Evolutionary conservation across 2,329 filamentous ascomycete species (phyloP).

Genomic region (Paramyrothecium roridum): DNA sequence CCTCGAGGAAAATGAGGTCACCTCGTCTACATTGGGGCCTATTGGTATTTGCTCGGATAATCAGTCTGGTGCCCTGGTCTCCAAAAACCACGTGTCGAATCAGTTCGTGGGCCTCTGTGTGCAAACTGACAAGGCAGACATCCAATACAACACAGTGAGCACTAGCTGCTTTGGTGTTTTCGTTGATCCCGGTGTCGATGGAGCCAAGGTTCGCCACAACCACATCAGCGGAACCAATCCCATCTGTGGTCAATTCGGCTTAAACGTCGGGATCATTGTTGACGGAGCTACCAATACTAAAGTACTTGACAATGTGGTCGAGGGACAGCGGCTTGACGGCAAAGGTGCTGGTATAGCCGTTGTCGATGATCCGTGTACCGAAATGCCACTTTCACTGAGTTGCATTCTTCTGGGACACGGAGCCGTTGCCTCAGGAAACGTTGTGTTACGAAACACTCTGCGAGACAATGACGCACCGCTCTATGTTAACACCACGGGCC

Average conservation of each 20-base stretch:
- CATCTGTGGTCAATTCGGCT: slow-evolving; percentile 4
- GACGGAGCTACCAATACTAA: slow-evolving; percentile 21
- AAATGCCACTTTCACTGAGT: slow-evolving; percentile 1
- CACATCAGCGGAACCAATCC: slow-evolving; percentile 15
- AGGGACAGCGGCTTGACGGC: slow-evolving; percentile 7
- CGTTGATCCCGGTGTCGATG: slow-evolving; percentile 26
- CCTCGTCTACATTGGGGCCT: slow-evolving; percentile 10
- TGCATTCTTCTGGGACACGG: slow-evolving; percentile 10
- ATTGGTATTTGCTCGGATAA: slow-evolving; percentile 34
- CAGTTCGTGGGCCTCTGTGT: slow-evolving; percentile 30
- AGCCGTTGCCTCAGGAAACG: slow-evolving; percentile 19
- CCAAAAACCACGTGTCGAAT: slow-evolving; percentile 24
- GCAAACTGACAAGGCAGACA: slow-evolving; percentile 25
- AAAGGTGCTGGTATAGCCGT: slow-evolving; percentile 16
- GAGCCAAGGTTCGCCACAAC: slow-evolving; percentile 25
- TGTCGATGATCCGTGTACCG: slow-evolving; percentile 17
- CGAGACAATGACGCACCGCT: slow-evolving; percentile 23
- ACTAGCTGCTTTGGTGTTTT: slow-evolving; percentile 26
- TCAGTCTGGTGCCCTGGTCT: slow-evolving; percentile 19
- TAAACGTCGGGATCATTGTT: slow-evolving; percentile 17
- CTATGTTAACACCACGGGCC: slow-evolving; percentile 10
- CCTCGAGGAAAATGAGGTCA: slow-evolving; percentile 22
- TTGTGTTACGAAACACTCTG: slow-evolving; percentile 22
- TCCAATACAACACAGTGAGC: slow-evolving; percentile 27
- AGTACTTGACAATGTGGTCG: slow-evolving; percentile 22